These are phyloP conservation scores for Teunomyces lycoperdinae DNA, from an alignment of 805 yeast genomes.

Conservation along the genomic window DNA sequence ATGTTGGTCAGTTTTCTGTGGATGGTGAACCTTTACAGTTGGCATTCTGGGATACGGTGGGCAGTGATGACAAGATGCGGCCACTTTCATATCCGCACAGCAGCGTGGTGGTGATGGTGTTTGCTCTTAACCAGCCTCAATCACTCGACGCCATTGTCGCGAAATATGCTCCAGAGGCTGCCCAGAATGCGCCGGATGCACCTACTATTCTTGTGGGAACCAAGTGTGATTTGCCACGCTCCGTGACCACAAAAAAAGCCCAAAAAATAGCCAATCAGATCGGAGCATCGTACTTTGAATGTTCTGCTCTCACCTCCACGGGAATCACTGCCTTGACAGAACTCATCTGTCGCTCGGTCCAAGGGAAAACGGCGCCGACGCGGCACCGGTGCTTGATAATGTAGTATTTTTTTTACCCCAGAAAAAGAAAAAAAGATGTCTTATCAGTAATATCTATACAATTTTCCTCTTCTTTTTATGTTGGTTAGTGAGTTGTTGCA, in stretches of 20 bases:
- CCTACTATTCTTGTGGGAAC: conserved; percentile 92
- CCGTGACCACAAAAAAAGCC: not conserved
- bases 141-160: conserved; percentile 91
- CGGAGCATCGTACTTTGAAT: not conserved
- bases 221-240: conserved; percentile 79
- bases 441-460: not conserved
- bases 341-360: not conserved
- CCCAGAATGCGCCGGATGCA: conserved; percentile 91
- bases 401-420: not conserved
- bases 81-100: conserved; percentile 77
- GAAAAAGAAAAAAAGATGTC: not conserved
- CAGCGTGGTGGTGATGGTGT: conserved; percentile 87
- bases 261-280: not conserved
- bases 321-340: not conserved
- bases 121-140: conserved; percentile 87
- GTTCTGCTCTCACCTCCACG: not conserved
- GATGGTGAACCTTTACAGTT: conserved; percentile 35
- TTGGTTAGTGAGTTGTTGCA: conserved; percentile 14
- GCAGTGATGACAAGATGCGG: not conserved
- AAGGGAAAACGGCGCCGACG: not conserved
- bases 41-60: conserved; percentile 95
- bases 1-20: not conserved
- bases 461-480: not conserved
- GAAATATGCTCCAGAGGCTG: conserved; percentile 92
- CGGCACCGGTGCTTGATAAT: not conserved